A percentile compares a stretch with the other conserved stretches of the same genome.
Evolutionary conservation across 805 yeast species (phyloP).

Genomic region (Candida chauliodis): DNA sequence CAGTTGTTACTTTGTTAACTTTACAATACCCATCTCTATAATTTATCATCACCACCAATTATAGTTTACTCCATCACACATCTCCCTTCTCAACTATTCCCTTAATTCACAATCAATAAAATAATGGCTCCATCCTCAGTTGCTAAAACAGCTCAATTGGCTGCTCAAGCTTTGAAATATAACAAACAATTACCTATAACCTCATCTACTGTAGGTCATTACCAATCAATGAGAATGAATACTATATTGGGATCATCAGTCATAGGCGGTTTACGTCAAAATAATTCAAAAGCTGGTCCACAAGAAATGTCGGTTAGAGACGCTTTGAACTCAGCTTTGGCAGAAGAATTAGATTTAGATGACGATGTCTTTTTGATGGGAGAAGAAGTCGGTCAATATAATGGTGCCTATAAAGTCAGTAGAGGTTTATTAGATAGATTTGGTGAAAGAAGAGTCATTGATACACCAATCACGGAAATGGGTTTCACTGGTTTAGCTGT

Average conservation of each 20-base stretch:
- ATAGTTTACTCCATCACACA: too few species aligned
- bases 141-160: constrained; percentile 43
- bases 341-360: constrained; percentile 96
- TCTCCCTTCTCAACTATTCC: too few species aligned
- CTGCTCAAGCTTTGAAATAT: constrained; percentile 32
- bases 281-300: constrained; percentile 49
- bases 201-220: constrained; percentile 28
- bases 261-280: constrained; percentile 28
- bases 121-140: constrained; percentile 17
- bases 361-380: constrained; percentile 94
- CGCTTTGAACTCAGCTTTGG: constrained; percentile 90
- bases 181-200: constrained; percentile 17
- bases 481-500: constrained; percentile 95
- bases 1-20: background rate
- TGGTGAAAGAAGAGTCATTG: constrained; percentile 89
- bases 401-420: constrained; percentile 98
- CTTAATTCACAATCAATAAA: background rate
- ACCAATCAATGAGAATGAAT: constrained; percentile 33
- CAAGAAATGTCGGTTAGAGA: constrained; percentile 88
- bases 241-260: constrained; percentile 9
- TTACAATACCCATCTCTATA: background rate
- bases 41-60: background rate
- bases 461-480: constrained; percentile 99
- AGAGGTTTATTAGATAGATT: constrained; percentile 93
- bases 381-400: constrained; percentile 98